Evolutionary conservation across 306 rosid genomes (phyloP).

Genomic region (Rubus idaeus): DNA sequence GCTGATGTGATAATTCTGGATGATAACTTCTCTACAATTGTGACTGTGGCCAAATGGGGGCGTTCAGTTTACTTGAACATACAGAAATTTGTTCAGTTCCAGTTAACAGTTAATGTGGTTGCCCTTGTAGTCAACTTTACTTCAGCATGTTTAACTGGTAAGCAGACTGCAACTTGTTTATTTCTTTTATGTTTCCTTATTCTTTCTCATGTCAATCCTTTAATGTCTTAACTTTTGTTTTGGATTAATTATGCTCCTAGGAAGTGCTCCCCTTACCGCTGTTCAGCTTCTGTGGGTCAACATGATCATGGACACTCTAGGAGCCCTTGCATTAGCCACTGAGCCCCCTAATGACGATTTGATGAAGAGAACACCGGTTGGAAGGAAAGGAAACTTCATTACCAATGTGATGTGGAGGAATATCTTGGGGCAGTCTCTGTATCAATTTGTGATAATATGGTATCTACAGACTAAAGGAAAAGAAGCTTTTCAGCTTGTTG

Average conservation of each 20-base stretch:
- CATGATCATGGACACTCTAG: conserved; percentile 99
- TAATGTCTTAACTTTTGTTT: neutral
- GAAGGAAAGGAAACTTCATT: conserved; percentile 95
- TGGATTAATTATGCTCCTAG: conserved; percentile 38
- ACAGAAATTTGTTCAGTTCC: conserved; percentile 98
- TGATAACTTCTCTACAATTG: conserved; percentile 94
- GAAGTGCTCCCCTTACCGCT: conserved; percentile 95
- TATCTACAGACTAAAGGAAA: conserved; percentile 90
- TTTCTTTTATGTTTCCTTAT: conserved; percentile 11
- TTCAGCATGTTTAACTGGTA: conserved; percentile 94
- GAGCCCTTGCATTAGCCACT: conserved; percentile 97
- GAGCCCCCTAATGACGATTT: conserved; percentile 86
- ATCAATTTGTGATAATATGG: conserved; percentile 84
- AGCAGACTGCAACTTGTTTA: conserved; percentile 14
- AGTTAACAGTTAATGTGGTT: conserved; percentile 91
- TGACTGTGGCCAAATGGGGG: conserved; percentile 97
- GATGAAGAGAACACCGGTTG: conserved; percentile 93
- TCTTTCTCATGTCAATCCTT: neutral
- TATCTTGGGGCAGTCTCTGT: conserved; percentile 82
- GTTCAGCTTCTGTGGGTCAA: conserved; percentile 99
- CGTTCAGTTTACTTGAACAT: conserved; percentile 96
- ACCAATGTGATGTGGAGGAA: conserved; percentile 98
- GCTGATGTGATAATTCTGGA: conserved; percentile 95
- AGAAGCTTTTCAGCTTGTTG: conserved; percentile 60
- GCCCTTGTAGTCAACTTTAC: conserved; percentile 94